phyloP scores from a whole-genome alignment of 495 filamentous ascomycete genomes.

The Penicillium samsonianum region DNA sequence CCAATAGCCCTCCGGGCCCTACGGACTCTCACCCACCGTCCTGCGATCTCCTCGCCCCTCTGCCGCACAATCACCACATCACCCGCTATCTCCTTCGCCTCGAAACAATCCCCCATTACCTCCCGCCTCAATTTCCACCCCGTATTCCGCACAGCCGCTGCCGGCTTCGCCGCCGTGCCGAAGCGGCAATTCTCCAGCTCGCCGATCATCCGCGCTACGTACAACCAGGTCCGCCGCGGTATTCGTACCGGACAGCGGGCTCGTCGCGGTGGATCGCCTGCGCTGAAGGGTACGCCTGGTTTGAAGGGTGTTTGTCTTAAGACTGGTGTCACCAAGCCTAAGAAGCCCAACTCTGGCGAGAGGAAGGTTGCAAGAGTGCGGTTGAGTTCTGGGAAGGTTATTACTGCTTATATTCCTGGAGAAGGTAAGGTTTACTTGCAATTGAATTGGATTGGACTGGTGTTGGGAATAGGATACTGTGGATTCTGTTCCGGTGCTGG shows the following conservation, averaged over 20 bases:
- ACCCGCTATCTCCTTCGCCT: conserved; percentile 14
- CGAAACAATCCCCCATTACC: conserved; percentile 22
- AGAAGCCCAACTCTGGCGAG: conserved; percentile 98
- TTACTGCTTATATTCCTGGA: conserved; percentile 92
- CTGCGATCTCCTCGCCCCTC: conserved; percentile 21
- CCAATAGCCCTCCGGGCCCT: conserved; percentile 41
- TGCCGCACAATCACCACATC: conserved; percentile 27
- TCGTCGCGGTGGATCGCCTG: conserved; percentile 83
- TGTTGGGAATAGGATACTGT: not conserved
- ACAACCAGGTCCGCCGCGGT: conserved; percentile 63
- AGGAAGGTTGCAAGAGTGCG: conserved; percentile 87
- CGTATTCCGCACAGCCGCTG: conserved; percentile 37
- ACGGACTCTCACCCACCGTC: conserved; percentile 41
- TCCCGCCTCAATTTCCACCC: conserved; percentile 37
- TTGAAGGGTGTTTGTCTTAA: conserved; percentile 96
- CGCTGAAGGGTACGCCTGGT: conserved; percentile 71
- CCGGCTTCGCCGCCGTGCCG: conserved; percentile 17
- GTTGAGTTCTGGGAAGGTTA: conserved; percentile 79
- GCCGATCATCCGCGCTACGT: conserved; percentile 44
- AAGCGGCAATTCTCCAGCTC: conserved; percentile 49
- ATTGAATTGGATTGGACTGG: conserved; percentile 10
- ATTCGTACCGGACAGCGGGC: conserved; percentile 74
- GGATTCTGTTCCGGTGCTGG: not conserved
- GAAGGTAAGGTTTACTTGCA: conserved; percentile 60
- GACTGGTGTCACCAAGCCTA: conserved; percentile 87